Evolutionary conservation across 1,284 basidiomycete genomes (phyloP).

Genomic region (Moesziomyces antarcticus): DNA sequence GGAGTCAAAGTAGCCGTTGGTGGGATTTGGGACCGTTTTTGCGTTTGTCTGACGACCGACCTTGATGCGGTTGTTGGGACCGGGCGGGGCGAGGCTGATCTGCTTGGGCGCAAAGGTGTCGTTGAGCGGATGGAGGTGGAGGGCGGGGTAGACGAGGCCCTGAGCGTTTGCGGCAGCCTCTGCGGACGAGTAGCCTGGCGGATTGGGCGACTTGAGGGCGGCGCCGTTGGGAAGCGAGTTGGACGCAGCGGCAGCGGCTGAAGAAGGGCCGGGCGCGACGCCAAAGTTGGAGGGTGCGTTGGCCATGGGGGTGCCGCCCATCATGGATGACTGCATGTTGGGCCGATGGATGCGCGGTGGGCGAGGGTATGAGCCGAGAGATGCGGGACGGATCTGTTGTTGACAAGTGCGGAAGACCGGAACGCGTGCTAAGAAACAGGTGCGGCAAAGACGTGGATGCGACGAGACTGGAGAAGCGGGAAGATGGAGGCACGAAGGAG

Average conservation of each 20-base stretch:
- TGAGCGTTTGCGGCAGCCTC: slow-evolving; percentile 45
- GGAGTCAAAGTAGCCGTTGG: slow-evolving; percentile 96
- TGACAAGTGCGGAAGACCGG: too few species aligned
- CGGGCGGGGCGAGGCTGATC: slow-evolving; percentile 80
- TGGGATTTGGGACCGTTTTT: slow-evolving; percentile 92
- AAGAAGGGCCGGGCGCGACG: slow-evolving; percentile 6
- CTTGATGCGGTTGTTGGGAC: slow-evolving; percentile 75
- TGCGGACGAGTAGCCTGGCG: slow-evolving; percentile 24
- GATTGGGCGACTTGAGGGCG: slow-evolving; percentile 18
- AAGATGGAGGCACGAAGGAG: too few species aligned
- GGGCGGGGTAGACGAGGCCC: slow-evolving; percentile 60
- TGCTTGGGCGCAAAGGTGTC: slow-evolving; percentile 97
- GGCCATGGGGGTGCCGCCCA: slow-evolving; percentile 49
- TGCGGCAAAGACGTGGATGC: too few species aligned
- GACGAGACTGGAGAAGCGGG: too few species aligned
- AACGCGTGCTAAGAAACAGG: too few species aligned
- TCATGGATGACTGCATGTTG: slow-evolving; percentile 42
- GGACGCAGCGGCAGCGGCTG: slow-evolving; percentile 11
- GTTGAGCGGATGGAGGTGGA: slow-evolving; percentile 86
- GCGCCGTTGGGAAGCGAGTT: slow-evolving; percentile 14
- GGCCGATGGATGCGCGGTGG: neutral
- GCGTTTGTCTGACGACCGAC: slow-evolving; percentile 98
- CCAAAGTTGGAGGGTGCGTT: slow-evolving; percentile 52
- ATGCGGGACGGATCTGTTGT: too few species aligned
- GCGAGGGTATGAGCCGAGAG: too few species aligned